phyloP scores from a whole-genome alignment of 2,329 filamentous ascomycete genomes.

The Ceratocystis diversiconidia region DNA sequence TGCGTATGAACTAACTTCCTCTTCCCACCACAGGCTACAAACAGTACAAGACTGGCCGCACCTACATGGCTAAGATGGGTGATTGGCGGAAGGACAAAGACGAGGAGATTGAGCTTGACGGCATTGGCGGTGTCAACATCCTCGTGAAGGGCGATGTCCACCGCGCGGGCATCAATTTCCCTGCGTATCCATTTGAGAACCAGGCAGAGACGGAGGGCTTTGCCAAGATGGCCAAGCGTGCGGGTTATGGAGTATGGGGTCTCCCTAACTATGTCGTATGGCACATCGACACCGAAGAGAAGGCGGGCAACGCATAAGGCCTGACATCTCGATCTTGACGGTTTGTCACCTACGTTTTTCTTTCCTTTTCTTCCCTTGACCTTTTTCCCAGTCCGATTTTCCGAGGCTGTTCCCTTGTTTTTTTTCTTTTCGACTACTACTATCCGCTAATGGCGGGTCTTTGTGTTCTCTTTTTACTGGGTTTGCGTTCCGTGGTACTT shows the following conservation, averaged over 20 bases:
- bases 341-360: not conserved
- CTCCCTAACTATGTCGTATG: constrained; percentile 96
- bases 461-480: not conserved
- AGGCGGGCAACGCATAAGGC: constrained; percentile 57
- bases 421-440: not conserved
- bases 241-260: constrained; percentile 82
- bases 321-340: not conserved
- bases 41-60: constrained; percentile 79
- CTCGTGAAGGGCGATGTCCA: constrained; percentile 97
- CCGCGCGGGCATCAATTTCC: constrained; percentile 96
- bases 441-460: not conserved
- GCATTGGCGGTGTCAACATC: constrained; percentile 93
- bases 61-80: constrained; percentile 80
- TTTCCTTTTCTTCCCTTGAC: constrained; percentile 2
- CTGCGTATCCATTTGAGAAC: constrained; percentile 91
- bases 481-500: not conserved
- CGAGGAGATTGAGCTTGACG: constrained; percentile 81
- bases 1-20: constrained; percentile 15
- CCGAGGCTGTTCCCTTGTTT: not conserved
- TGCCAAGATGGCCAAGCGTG: constrained; percentile 94
- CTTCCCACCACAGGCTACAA: constrained; percentile 56
- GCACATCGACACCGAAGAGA: constrained; percentile 96
- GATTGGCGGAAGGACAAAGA: constrained; percentile 89
- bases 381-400: constrained; percentile 2
- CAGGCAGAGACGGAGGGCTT: constrained; percentile 98